Base-by-base conservation (phyloP, 345 rosid species). In the Firmiana major region DNA sequence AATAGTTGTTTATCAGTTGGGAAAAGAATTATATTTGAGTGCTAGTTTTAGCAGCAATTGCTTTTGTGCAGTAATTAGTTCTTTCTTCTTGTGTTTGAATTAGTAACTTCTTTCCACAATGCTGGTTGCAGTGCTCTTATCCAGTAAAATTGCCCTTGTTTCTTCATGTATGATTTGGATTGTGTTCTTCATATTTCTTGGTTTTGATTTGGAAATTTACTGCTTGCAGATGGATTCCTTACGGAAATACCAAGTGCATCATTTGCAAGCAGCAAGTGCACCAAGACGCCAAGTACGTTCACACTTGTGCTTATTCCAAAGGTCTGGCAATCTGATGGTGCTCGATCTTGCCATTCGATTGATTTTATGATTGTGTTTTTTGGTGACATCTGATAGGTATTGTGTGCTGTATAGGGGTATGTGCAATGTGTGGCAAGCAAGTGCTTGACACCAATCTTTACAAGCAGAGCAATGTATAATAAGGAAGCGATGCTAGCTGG, bases 241-340 rank as follows among this genome's bases (percentile, higher is more conserved):
- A 86, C 59, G 94, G 98, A 79, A 92, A 86, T 49, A 92, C 96
- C 3, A 92, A 92, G 83, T 97, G 99, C 91, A 85, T 85, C 57
- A 92, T 97, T 63, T 97, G 98, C 90, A 97, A 97, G 91, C 98
- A 97, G 86, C 99, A 97, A 78, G 98, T 91, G 16, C 99, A 97
- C 81, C 99, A 97, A 84, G 93, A 97, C 78, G 98, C 77, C 79
- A 97, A 94, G 84, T 97, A 97, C 64, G 94, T 98, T 84, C 99
- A 97, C 83, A 91, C 98, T 8, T 97, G 99, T 81, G 98, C 98
- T 13, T 97, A 97, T 84, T 85, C 90, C 46, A 97, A 97, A 97
- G 99, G 98, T 93, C 76, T 43, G 42, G n/a, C 21, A 53, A 16
- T 43, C 28, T 16, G 49, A 22, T 45, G 76, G 45, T 24, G 46